phyloP scores from a whole-genome alignment of 495 filamentous ascomycete species.

The Aspergillus homomorphus region DNA sequence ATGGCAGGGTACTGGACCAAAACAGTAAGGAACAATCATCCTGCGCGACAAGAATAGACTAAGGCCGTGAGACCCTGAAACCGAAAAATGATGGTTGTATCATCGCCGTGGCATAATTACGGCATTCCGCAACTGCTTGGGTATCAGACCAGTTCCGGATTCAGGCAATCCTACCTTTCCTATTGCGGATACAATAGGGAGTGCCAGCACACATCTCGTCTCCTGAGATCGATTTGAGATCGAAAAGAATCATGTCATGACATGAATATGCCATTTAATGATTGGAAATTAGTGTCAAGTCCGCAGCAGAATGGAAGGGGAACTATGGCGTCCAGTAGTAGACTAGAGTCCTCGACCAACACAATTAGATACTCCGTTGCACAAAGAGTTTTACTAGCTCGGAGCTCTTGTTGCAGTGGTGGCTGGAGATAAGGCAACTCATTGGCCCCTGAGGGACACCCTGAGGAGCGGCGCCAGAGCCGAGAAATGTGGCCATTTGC shows the following conservation, averaged over 20 bases:
- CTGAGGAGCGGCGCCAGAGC: slow-evolving; percentile 10
- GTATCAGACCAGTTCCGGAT: neutral
- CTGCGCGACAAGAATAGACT: neutral
- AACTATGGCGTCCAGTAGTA: too few species aligned
- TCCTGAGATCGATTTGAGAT: too few species aligned
- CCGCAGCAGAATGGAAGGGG: too few species aligned
- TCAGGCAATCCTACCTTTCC: neutral
- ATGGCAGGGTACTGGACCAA: too few species aligned
- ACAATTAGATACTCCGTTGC: too few species aligned
- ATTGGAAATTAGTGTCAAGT: too few species aligned
- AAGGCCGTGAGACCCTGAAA: slow-evolving; percentile 3
- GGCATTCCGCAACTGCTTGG: neutral
- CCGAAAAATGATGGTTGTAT: slow-evolving; percentile 4
- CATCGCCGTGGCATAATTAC: neutral
- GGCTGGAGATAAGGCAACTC: slow-evolving; percentile 7
- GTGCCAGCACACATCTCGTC: neutral
- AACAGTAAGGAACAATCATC: neutral
- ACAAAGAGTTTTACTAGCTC: slow-evolving; percentile 6
- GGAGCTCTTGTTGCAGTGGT: slow-evolving; percentile 5
- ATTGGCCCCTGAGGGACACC: slow-evolving; percentile 13
- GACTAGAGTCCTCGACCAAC: too few species aligned
- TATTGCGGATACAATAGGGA: neutral
- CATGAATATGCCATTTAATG: too few species aligned
- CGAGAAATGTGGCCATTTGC: slow-evolving; percentile 14
- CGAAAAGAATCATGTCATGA: too few species aligned